Conservation (phyloP, 2,329 filamentous ascomycete genomes). For the Ophiostoma angusticollis region DNA sequence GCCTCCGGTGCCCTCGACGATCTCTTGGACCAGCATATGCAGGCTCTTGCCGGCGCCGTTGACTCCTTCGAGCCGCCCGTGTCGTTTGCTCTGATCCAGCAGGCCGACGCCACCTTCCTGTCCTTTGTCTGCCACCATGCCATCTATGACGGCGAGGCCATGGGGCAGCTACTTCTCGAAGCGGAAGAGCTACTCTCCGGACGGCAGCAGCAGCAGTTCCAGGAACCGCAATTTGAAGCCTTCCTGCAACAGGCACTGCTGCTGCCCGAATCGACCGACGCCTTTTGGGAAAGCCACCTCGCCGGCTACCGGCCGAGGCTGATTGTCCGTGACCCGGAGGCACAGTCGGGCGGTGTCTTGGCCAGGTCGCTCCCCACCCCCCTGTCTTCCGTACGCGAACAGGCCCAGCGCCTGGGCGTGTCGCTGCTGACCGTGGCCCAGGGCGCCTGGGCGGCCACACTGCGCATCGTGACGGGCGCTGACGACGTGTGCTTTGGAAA, state of each 20-base stretch:
- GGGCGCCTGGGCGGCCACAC: constrained; percentile 54
- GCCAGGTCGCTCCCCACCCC: constrained; percentile 22
- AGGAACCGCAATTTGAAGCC: constrained; percentile 42
- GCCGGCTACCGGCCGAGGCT: constrained; percentile 29
- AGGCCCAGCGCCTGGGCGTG: constrained; percentile 38
- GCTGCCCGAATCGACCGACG: constrained; percentile 34
- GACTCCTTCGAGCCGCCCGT: constrained; percentile 33
- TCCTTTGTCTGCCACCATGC: constrained; percentile 61
- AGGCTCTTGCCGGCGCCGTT: constrained; percentile 25
- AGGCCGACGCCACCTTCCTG: constrained; percentile 21
- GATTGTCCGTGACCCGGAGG: constrained; percentile 4
- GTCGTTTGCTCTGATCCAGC: constrained; percentile 30
- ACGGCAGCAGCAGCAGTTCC: constrained; percentile 27
- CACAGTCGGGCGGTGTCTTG: constrained; percentile 9
- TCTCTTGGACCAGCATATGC: constrained; percentile 28
- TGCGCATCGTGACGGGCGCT: constrained; percentile 42
- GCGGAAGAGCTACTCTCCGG: constrained; percentile 46
- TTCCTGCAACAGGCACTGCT: constrained; percentile 51
- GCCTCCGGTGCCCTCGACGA: constrained; percentile 20
- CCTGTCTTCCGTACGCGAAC: constrained; percentile 33
- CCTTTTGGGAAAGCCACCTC: constrained; percentile 55
- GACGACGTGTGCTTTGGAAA: constrained; percentile 77
- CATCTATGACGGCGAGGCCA: constrained; percentile 73
- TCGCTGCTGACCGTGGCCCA: constrained; percentile 59
- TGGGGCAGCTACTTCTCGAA: constrained; percentile 56